Conservation (phyloP, 1,284 basidiomycete species). For the Macrocystidia cucumis region DNA sequence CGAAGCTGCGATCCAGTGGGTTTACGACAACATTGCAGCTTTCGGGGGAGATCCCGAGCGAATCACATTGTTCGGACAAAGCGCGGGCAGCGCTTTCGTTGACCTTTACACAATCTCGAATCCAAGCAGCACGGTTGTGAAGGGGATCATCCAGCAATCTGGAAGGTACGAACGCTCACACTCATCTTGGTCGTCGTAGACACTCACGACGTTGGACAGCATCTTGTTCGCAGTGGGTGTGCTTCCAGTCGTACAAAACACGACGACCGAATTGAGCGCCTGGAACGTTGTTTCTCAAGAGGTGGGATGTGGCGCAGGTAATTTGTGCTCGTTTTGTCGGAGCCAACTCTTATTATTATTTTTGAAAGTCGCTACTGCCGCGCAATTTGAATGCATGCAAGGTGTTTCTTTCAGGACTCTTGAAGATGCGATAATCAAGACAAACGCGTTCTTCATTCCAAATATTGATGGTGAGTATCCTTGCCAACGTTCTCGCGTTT, state of each 20-base stretch:
- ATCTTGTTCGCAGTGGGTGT: constrained; percentile 1
- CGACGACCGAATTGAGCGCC: constrained; percentile 6
- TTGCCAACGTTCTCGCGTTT: neutral
- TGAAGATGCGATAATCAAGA: constrained; percentile 18
- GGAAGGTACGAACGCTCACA: constrained; percentile 18
- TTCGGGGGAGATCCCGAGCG: constrained; percentile 29
- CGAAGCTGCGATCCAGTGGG: constrained; percentile 24
- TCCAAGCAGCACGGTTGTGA: constrained; percentile 20
- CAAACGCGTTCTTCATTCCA: constrained; percentile 14
- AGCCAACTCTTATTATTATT: neutral
- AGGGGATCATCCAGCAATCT: constrained; percentile 25
- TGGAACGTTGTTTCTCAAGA: constrained; percentile 21
- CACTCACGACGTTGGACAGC: too few species aligned
- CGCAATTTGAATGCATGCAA: constrained; percentile 24
- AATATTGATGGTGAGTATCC: constrained; percentile 17
- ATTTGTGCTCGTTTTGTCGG: constrained; percentile 5
- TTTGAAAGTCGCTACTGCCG: constrained; percentile 14
- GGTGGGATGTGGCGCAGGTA: constrained; percentile 23
- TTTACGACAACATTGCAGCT: constrained; percentile 24
- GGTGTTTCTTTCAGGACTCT: constrained; percentile 16
- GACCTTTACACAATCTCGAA: constrained; percentile 24
- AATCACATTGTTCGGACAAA: constrained; percentile 24
- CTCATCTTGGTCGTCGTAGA: too few species aligned
- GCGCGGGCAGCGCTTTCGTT: constrained; percentile 22
- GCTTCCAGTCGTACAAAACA: constrained; percentile 6